These are phyloP conservation scores for Blumeriella jaapii DNA, from an alignment of 2,329 filamentous ascomycete species.

Conservation along the genomic window DNA sequence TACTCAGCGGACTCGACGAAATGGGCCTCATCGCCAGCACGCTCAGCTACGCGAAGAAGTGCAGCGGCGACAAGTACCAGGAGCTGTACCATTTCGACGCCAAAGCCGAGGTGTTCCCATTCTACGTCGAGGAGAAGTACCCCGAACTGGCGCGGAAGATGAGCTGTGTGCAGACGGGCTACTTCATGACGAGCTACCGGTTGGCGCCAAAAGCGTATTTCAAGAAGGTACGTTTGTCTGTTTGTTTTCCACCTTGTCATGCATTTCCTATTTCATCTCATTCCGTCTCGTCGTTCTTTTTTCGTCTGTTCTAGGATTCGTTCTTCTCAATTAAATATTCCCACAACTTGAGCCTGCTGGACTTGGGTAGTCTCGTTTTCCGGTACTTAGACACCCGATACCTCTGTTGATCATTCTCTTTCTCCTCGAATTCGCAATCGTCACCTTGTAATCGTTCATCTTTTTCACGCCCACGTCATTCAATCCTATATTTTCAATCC, in stretches of 20 bases:
- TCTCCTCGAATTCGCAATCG: too few relatives aligned
- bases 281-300: too few relatives aligned
- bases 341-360: too few relatives aligned
- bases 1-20: conserved; percentile 30
- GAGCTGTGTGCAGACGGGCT: conserved; percentile 30
- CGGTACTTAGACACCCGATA: too few relatives aligned
- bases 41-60: conserved; percentile 36
- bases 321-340: too few relatives aligned
- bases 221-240: conserved; percentile 23
- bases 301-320: too few relatives aligned
- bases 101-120: conserved; percentile 36
- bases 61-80: conserved; percentile 34
- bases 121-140: conserved; percentile 30
- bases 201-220: conserved; percentile 37
- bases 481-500: background rate
- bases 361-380: too few relatives aligned
- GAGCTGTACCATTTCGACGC: conserved; percentile 42
- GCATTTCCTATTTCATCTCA: background rate
- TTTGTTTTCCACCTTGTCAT: background rate
- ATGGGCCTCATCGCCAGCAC: conserved; percentile 34
- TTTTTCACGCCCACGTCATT: background rate
- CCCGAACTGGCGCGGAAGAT: conserved; percentile 37
- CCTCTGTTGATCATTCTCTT: too few relatives aligned
- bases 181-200: conserved; percentile 32
- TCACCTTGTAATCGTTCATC: background rate